phyloP scores from a whole-genome alignment of 139 green algal genomes.

The Coelastrella sp. region DNA sequence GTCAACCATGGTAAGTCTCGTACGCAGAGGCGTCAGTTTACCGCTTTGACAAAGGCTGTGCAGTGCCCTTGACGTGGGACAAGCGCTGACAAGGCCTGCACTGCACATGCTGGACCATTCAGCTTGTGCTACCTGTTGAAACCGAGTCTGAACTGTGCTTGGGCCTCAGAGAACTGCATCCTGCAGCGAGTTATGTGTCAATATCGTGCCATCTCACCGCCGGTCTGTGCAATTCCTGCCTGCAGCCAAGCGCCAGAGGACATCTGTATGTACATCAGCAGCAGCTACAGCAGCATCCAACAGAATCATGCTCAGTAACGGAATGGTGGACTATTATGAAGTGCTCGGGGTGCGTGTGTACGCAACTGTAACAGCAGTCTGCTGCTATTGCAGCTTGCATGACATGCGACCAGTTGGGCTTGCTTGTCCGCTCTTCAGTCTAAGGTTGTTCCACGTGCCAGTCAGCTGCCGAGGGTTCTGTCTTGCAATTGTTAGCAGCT shows the following conservation, averaged over 20 bases:
- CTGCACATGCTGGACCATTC: too few species aligned
- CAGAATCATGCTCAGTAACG: constrained; percentile 52
- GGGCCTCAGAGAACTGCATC: too few species aligned
- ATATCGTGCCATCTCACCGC: too few species aligned
- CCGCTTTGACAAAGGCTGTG: neutral
- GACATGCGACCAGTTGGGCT: neutral
- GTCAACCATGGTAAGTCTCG: neutral
- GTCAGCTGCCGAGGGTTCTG: too few species aligned
- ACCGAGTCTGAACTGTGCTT: too few species aligned
- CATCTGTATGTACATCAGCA: neutral
- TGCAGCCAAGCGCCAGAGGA: constrained; percentile 23
- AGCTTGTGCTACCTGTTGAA: too few species aligned
- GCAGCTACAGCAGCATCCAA: neutral
- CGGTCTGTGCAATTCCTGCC: neutral
- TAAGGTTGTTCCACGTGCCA: too few species aligned
- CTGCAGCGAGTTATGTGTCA: too few species aligned
- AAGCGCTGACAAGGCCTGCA: too few species aligned
- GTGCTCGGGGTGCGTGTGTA: constrained; percentile 65
- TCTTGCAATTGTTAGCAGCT: too few species aligned
- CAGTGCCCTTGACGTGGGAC: too few species aligned
- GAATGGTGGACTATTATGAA: constrained; percentile 83
- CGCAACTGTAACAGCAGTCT: neutral
- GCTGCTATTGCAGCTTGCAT: neutral
- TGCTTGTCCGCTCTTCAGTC: neutral
- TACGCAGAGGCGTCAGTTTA: neutral